A percentile compares a stretch with the other conserved stretches of the same genome.
These are phyloP conservation scores for Gnomoniopsis sp. DNA, from an alignment of 2,329 filamentous ascomycete genomes.

Conservation along the genomic window DNA sequence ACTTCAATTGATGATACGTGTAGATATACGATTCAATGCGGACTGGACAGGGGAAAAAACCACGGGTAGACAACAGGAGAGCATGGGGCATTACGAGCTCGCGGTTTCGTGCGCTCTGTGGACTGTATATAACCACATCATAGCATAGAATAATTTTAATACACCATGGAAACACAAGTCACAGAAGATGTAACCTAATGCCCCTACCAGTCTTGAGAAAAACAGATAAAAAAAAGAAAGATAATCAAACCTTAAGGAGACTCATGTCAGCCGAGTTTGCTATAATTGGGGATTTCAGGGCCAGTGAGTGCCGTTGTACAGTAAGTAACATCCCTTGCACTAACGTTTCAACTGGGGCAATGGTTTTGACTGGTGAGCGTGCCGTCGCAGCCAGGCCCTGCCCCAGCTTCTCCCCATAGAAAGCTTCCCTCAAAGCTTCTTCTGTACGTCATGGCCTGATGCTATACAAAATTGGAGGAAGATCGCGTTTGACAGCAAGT, in stretches of 20 bases:
- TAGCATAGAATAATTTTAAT: slow-evolving; percentile 10
- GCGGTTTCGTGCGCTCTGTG: not conserved
- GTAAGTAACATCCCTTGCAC: slow-evolving; percentile 1
- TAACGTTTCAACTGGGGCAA: not conserved
- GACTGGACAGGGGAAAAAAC: not conserved
- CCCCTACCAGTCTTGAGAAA: not conserved
- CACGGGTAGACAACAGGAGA: not conserved
- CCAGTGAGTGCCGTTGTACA: not conserved
- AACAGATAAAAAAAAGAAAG: not conserved
- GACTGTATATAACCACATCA: not conserved
- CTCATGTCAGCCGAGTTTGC: not conserved
- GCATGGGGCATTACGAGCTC: not conserved
- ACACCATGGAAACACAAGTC: not conserved
- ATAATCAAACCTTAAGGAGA: not conserved
- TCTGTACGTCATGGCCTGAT: too few species aligned
- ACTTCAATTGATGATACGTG: slow-evolving; percentile 4
- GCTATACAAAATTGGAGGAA: too few species aligned
- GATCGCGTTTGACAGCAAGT: too few species aligned
- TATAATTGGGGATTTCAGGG: slow-evolving; percentile 5
- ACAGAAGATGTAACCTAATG: not conserved
- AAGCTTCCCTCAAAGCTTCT: too few species aligned
- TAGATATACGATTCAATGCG: slow-evolving; percentile 10
- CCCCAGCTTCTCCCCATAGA: too few species aligned
- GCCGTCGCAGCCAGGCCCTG: too few species aligned
- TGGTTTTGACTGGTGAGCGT: too few species aligned